A percentile compares a stretch with the other conserved stretches of the same genome.
These are phyloP conservation scores for Fusarium secorum DNA, from an alignment of 2,329 filamentous ascomycete genomes.

Conservation along the genomic window DNA sequence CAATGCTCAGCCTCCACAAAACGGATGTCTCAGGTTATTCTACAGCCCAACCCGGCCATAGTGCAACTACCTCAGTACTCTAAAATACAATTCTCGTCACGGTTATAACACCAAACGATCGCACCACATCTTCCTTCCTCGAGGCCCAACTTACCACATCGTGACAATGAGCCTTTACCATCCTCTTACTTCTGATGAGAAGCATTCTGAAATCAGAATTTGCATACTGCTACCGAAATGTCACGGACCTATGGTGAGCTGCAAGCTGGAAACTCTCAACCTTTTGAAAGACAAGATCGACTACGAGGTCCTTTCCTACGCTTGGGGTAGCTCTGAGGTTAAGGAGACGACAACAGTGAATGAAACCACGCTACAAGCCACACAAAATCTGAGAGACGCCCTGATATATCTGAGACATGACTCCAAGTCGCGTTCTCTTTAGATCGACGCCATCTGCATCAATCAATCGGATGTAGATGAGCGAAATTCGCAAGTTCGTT, in stretches of 20 bases:
- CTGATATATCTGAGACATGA: neutral
- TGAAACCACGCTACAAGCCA: neutral
- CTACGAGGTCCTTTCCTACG: neutral
- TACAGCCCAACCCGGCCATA: fast-evolving
- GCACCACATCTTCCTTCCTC: fast-evolving
- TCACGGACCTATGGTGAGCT: neutral
- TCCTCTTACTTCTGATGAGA: neutral
- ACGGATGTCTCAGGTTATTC: neutral
- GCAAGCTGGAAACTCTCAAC: neutral
- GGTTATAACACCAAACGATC: fast-evolving
- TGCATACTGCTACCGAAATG: neutral
- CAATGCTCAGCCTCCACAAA: neutral
- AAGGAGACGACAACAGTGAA: neutral
- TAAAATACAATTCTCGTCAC: fast-evolving
- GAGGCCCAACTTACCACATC: fast-evolving
- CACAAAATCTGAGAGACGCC: neutral
- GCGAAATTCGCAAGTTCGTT: neutral
- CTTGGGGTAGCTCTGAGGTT: neutral
- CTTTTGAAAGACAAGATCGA: neutral
- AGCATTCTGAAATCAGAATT: neutral
- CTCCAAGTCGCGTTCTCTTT: too few relatives aligned
- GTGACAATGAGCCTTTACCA: fast-evolving
- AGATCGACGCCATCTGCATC: neutral
- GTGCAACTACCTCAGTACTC: neutral
- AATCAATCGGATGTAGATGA: neutral